Evolutionary conservation across 2,329 filamentous ascomycete species (phyloP), one percentile per base, ranked within the genome.

Genomic region (Cladophialophora chaetospira): DNA sequence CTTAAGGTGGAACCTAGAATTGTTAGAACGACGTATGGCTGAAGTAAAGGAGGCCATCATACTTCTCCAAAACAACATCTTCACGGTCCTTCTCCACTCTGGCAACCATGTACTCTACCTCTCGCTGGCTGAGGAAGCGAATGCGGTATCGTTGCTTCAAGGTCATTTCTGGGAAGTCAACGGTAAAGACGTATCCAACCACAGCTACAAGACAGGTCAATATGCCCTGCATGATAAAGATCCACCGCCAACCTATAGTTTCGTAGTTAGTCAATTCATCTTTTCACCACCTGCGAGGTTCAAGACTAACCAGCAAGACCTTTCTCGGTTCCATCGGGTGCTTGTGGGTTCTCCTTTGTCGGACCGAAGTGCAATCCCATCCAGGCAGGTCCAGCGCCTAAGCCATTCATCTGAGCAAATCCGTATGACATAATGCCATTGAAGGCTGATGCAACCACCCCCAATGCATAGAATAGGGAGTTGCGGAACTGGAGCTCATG

Each of bases 21-120:
- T n/a, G n/a, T n/a, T n/a, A n/a, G n/a, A n/a, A n/a, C n/a, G n/a
- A n/a, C n/a, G n/a, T n/a, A n/a, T n/a, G n/a, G n/a, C n/a, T n/a
- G n/a, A n/a, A n/a, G n/a, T n/a, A n/a, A 29, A n/a, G 15, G 23
- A 29, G 26, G 15, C n/a, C 9, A 28, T 13, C 42, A 11, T n/a
- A 45, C 42, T 45, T 45, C 13, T 81, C 76, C 0, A 72, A 63
- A 5, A 75, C 72, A 2, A 76, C 79, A 65, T 84, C 82, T 13
- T 76, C 73, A 17, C 82, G 77, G 58, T 84, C 82, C 25, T 72
- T 71, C 43, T 82, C 74, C 21, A 84, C 76, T 8, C 77, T 74
- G 9, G 75, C 72, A 52, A 83, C 45, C 10, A 63, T 45, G 36
- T 60, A 62, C 2, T 53, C n/a, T 17, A 50, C 35, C 45, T 62